Evolutionary conservation across 352 stramenopile genomes (phyloP).

Genomic region (Phytopythium sindhum): DNA sequence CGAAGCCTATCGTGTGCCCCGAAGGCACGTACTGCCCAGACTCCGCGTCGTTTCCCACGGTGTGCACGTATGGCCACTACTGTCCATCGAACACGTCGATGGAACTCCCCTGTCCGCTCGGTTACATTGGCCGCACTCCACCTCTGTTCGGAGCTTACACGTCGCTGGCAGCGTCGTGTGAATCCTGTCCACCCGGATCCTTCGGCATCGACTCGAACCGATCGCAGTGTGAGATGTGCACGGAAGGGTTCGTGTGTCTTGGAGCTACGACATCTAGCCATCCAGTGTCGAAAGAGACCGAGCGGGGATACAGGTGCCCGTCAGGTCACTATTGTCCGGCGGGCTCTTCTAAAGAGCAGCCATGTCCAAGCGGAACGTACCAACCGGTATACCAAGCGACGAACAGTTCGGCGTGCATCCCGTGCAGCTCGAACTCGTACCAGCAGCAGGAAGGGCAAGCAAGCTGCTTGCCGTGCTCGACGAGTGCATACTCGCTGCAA

Average conservation of each 20-base stretch:
- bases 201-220: slow-evolving; percentile 82
- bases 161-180: slow-evolving; percentile 52
- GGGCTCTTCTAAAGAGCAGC: slow-evolving; percentile 42
- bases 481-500: slow-evolving; percentile 52
- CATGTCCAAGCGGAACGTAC: slow-evolving; percentile 80
- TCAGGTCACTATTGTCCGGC: slow-evolving; percentile 71
- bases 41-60: slow-evolving; percentile 21
- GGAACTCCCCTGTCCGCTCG: slow-evolving; percentile 73
- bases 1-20: slow-evolving; percentile 46
- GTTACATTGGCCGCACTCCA: slow-evolving; percentile 59
- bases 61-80: slow-evolving; percentile 64
- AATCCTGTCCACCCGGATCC: slow-evolving; percentile 70
- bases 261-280: slow-evolving; percentile 55
- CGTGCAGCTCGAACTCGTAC: slow-evolving; percentile 77
- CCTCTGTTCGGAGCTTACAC: slow-evolving; percentile 48
- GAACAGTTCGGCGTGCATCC: slow-evolving; percentile 56
- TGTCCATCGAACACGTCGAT: slow-evolving; percentile 51
- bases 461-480: slow-evolving; percentile 87
- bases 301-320: slow-evolving; percentile 86
- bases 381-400: slow-evolving; percentile 42
- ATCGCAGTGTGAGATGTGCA: slow-evolving; percentile 60
- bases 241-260: slow-evolving; percentile 85
- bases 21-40: slow-evolving; percentile 74
- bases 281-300: slow-evolving; percentile 43
- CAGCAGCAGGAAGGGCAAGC: slow-evolving; percentile 59